Evolutionary conservation across 352 stramenopile genomes (phyloP).

Genomic region (Globisporangium cederbergense): DNA sequence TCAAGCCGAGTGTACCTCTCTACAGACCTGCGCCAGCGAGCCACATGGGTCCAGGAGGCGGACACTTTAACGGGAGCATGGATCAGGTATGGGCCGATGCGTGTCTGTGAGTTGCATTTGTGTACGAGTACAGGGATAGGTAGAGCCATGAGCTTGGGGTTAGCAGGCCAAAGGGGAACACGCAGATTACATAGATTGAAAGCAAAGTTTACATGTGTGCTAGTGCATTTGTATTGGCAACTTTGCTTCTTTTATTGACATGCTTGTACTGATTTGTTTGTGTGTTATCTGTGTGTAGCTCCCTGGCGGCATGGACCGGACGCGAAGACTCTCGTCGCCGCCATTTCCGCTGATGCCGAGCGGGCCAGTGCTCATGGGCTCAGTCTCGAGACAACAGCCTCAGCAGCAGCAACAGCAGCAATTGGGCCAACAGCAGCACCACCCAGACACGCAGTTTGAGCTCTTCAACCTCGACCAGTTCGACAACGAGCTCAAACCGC

Average conservation of each 20-base stretch:
- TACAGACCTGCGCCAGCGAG: slow-evolving; percentile 43
- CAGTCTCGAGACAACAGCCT: not conserved
- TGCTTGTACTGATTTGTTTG: not conserved
- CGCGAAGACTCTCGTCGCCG: slow-evolving; percentile 26
- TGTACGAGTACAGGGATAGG: not conserved
- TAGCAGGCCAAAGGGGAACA: not conserved
- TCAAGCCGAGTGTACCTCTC: slow-evolving; percentile 30
- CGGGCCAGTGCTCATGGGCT: not conserved
- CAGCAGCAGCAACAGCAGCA: slow-evolving; percentile 7
- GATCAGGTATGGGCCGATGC: slow-evolving; percentile 44
- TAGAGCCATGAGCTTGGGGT: not conserved
- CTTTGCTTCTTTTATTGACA: not conserved
- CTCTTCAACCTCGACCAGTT: slow-evolving; percentile 23
- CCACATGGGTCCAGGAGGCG: slow-evolving; percentile 16
- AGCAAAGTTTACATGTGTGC: not conserved
- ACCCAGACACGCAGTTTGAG: slow-evolving; percentile 18
- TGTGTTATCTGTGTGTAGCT: slow-evolving; percentile 2
- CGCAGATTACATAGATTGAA: slow-evolving; percentile 5
- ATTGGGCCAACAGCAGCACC: not conserved
- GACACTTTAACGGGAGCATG: slow-evolving; percentile 41
- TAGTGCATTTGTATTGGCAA: not conserved
- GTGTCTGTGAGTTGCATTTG: slow-evolving; percentile 12
- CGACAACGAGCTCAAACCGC: slow-evolving; percentile 21
- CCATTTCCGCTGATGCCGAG: slow-evolving; percentile 2
- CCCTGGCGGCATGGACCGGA: slow-evolving; percentile 1